Conservation (phyloP, 2,329 filamentous ascomycete species). For the Fusarium sororula region DNA sequence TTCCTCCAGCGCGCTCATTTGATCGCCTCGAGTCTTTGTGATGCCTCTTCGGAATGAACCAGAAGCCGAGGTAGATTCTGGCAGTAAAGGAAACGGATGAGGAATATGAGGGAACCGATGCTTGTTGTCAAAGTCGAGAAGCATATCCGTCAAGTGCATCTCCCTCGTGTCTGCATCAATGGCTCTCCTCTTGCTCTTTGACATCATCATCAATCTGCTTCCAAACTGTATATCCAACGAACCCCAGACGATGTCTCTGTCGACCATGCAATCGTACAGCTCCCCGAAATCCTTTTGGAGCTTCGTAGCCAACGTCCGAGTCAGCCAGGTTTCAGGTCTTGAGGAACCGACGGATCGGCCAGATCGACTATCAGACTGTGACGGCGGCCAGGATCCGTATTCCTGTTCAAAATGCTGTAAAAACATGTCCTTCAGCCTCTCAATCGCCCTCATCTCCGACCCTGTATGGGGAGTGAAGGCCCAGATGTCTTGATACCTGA, state of each 20-base stretch:
- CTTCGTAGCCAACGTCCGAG: constrained; percentile 62
- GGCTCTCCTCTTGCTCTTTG: constrained; percentile 53
- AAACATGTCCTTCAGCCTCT: constrained; percentile 69
- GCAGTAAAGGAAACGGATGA: constrained; percentile 72
- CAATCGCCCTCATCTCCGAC: constrained; percentile 63
- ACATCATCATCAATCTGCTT: constrained; percentile 72
- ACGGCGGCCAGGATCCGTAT: constrained; percentile 68
- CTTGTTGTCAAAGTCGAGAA: constrained; percentile 71
- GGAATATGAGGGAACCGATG: constrained; percentile 72
- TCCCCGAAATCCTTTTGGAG: constrained; percentile 74
- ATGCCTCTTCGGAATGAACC: constrained; percentile 46
- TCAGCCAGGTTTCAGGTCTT: constrained; percentile 67
- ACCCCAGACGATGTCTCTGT: constrained; percentile 73
- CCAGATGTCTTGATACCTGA: constrained; percentile 72
- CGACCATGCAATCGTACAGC: constrained; percentile 76
- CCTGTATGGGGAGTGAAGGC: constrained; percentile 55
- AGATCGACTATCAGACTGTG: constrained; percentile 2
- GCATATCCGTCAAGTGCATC: constrained; percentile 72
- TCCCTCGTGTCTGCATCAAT: constrained; percentile 62
- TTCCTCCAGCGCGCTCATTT: constrained; percentile 51
- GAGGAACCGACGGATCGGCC: constrained; percentile 39
- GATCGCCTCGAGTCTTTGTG: constrained; percentile 38
- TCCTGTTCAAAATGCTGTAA: constrained; percentile 63
- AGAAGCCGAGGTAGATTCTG: constrained; percentile 55
- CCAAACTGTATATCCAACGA: constrained; percentile 67